Percentiles rank a stretch among this genome's conserved stretches.
These are phyloP conservation scores for Phytophthora gonapodyides DNA, from an alignment of 352 stramenopile genomes.

Conservation along the genomic window DNA sequence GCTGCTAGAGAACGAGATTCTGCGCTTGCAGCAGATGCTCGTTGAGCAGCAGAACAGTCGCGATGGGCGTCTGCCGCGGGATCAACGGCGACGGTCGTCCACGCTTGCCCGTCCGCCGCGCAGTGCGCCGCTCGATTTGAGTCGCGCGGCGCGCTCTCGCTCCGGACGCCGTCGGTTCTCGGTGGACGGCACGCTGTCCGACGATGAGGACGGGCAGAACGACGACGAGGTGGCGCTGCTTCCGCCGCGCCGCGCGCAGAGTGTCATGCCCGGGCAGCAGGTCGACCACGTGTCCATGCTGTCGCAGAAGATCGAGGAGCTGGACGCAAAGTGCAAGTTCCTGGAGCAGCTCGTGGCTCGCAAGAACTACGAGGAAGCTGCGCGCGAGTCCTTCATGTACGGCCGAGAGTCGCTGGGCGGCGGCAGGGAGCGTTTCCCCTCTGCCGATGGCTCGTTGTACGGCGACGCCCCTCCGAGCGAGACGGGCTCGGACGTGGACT, in stretches of 20 bases:
- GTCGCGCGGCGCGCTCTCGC: constrained; percentile 13
- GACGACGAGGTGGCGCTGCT: constrained; percentile 51
- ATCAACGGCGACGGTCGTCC: constrained; percentile 28
- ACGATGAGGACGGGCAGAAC: constrained; percentile 44
- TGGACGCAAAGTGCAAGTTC: constrained; percentile 83
- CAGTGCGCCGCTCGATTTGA: constrained; percentile 28
- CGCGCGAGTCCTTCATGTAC: constrained; percentile 38
- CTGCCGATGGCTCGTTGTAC: constrained; percentile 36
- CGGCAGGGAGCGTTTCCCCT: constrained; percentile 26
- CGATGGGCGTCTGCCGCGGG: constrained; percentile 10
- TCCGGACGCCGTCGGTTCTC: constrained; percentile 51
- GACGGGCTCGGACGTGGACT: constrained; percentile 54
- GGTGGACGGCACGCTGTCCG: constrained; percentile 44
- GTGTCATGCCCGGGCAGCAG: constrained; percentile 52
- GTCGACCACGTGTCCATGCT: constrained; percentile 67
- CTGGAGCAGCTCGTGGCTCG: constrained; percentile 73
- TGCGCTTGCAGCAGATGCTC: constrained; percentile 78
- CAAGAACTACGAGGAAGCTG: constrained; percentile 49
- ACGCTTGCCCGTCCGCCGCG: constrained; percentile 31
- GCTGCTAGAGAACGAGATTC: constrained; percentile 67
- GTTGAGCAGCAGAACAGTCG: constrained; percentile 50
- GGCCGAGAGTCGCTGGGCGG: constrained; percentile 24
- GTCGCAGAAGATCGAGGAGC: constrained; percentile 71
- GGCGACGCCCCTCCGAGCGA: constrained; percentile 39
- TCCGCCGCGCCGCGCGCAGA: constrained; percentile 59